phyloP scores from a whole-genome alignment of 164 flowering plant genomes.

The Annona squamosa region DNA sequence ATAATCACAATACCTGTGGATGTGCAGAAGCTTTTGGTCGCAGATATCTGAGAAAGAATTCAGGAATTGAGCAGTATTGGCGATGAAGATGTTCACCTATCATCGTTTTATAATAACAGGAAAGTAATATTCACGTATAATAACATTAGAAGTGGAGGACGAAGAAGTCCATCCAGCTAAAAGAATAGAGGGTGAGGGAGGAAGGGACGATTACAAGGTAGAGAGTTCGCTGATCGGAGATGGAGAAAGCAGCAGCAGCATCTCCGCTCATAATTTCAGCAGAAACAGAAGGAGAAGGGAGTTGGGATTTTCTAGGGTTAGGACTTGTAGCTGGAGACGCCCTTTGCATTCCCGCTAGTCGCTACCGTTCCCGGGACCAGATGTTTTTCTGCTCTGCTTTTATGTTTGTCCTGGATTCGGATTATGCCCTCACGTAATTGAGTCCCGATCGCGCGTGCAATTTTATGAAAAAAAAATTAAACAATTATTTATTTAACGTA shows the following conservation, averaged over 20 bases:
- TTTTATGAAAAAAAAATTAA: too few species aligned
- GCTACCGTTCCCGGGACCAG: too few species aligned
- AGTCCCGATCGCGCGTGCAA: too few species aligned
- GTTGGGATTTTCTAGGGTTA: background rate
- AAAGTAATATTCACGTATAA: background rate
- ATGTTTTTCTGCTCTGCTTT: too few species aligned
- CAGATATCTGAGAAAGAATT: slow-evolving; percentile 16
- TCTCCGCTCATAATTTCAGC: slow-evolving; percentile 2
- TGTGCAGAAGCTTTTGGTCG: slow-evolving; percentile 13
- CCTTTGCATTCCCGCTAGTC: background rate
- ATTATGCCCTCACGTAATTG: too few species aligned
- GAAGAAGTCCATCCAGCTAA: background rate
- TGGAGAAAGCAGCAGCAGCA: slow-evolving; percentile 6
- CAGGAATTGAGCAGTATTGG: slow-evolving; percentile 17
- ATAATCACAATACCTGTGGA: slow-evolving; percentile 12
- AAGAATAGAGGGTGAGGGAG: background rate
- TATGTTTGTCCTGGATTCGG: too few species aligned
- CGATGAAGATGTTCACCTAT: slow-evolving; percentile 19
- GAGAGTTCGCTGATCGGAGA: slow-evolving; percentile 20
- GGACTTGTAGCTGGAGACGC: background rate
- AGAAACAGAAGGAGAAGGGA: background rate
- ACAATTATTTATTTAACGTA: too few species aligned
- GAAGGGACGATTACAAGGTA: slow-evolving; percentile 11
- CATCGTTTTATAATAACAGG: background rate
- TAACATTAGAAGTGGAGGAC: background rate